Evolutionary conservation across 495 filamentous ascomycete genomes (phyloP), one percentile per base, ranked within the genome.

Genomic region (Xylaria longipes): DNA sequence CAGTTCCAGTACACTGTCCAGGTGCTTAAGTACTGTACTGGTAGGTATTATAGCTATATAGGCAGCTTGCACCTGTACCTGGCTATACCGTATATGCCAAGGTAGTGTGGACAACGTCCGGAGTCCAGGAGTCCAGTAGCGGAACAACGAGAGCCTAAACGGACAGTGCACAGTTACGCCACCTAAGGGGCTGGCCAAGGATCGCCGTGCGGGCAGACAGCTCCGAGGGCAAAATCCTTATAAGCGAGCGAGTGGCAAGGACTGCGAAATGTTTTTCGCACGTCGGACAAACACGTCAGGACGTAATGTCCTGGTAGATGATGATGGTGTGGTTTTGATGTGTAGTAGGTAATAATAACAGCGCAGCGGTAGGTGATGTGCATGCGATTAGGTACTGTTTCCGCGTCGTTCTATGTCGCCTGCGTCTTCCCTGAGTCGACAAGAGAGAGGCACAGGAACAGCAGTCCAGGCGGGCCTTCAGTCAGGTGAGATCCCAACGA

Each of bases 151-250:
- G 20, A n/a, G 65, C 35, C 50, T n/a, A 31, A 43, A 56, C 33
- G 8, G 37, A 77, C 73, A 78, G 73, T 64, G 75, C 73, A 76
- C 73, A 73, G 71, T 73, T 71, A 74, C 75, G 75, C 74, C 75
- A 70, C 76, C 73, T 66, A 77, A 70, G 69, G 52, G 52, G 66
- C 65, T 29, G 72, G 63, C 65, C 75, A 76, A 74, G 74, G 77
- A 77, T 77, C 62, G 69, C 35, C n/a, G 46, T 48, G 39, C 41
- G 48, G 66, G 35, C 37, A 43, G 39, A 31, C 50, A 9, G 7
- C 12, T 27, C 15, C 8, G 65, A 68, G 65, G 39, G 37, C 37
- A 22, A 1, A 61, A 69, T 58, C 37, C n/a, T 57, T 57, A 48
- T 46, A 69, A 46, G 52, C 66, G 56, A 61, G 52, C 54, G 66